A percentile compares a stretch with the other conserved stretches of the same genome.
Evolutionary conservation across 2,329 filamentous ascomycete genomes (phyloP).

Genomic region (Colletotrichum orchidophilum): DNA sequence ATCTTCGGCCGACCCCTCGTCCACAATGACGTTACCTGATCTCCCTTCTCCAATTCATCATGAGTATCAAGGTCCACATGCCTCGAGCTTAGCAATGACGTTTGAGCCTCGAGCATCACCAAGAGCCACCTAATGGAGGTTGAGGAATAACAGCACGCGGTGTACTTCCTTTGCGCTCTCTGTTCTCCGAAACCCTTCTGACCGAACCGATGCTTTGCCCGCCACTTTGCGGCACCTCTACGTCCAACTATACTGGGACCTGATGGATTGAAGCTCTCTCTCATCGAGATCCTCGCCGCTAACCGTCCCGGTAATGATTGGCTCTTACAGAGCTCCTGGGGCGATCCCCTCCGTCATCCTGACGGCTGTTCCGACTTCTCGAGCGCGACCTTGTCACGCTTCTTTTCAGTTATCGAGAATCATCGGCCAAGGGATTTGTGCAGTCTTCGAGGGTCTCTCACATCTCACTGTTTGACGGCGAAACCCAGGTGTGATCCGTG

Average conservation of each 20-base stretch:
- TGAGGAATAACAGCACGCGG: background rate
- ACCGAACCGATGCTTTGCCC: background rate
- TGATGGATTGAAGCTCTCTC: background rate
- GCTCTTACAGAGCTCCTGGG: background rate
- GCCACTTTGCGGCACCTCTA: background rate
- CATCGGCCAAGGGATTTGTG: background rate
- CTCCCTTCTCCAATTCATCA: background rate
- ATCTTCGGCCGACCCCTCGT: background rate
- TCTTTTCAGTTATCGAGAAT: background rate
- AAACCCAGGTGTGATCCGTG: background rate
- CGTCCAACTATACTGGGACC: background rate
- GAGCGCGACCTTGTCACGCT: background rate
- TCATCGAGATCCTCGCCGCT: background rate
- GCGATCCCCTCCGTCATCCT: slow-evolving; percentile 21
- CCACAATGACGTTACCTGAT: background rate
- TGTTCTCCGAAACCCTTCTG: background rate
- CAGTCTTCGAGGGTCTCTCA: background rate
- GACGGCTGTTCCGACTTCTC: background rate
- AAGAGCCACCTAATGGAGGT: background rate
- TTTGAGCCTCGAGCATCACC: background rate
- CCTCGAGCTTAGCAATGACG: background rate
- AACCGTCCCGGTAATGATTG: background rate
- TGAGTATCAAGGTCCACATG: background rate
- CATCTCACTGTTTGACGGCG: background rate
- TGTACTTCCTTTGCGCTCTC: background rate